These are phyloP conservation scores for Symbiodinium pilosum DNA, from an alignment of 73 alveolate species.

Conservation along the genomic window DNA sequence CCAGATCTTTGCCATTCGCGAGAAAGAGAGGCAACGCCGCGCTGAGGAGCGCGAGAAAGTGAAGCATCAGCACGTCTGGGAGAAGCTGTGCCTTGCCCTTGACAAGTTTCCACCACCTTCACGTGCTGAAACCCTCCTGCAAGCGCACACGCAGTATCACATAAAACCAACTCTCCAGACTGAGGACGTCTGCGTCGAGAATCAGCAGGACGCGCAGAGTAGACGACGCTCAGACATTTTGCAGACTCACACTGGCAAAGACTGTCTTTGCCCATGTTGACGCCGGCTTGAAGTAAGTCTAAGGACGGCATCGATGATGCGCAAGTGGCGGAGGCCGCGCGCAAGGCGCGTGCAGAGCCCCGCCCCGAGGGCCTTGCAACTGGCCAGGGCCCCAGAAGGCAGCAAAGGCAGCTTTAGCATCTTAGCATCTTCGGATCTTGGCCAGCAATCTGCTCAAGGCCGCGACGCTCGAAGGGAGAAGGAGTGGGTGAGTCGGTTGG, in stretches of 20 bases:
- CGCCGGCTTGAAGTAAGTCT: too few species aligned
- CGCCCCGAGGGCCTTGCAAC: conserved; percentile 36
- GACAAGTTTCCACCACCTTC: too few species aligned
- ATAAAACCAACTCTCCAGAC: neutral
- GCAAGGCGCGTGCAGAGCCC: conserved; percentile 10
- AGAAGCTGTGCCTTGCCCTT: conserved; percentile 95
- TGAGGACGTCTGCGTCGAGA: conserved; percentile 65
- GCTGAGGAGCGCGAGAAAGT: conserved; percentile 97
- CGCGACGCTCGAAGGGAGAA: conserved; percentile 96
- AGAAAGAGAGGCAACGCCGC: conserved; percentile 96
- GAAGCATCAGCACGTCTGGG: conserved; percentile 97
- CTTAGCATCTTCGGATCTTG: too few species aligned
- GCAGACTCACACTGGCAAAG: neutral
- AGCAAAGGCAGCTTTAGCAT: neutral
- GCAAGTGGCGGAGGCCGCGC: conserved; percentile 21
- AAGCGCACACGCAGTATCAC: neutral
- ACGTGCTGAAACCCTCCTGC: neutral
- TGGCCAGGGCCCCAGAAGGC: neutral
- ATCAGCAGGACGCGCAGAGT: conserved; percentile 51
- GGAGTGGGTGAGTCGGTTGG: conserved; percentile 5
- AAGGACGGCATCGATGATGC: conserved; percentile 53
- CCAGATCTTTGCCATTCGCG: conserved; percentile 97
- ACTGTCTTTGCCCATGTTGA: neutral
- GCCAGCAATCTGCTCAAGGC: conserved; percentile 15
- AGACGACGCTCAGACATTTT: neutral